Conservation (phyloP, 2,329 filamentous ascomycete species). For the Diatrype stigma region DNA sequence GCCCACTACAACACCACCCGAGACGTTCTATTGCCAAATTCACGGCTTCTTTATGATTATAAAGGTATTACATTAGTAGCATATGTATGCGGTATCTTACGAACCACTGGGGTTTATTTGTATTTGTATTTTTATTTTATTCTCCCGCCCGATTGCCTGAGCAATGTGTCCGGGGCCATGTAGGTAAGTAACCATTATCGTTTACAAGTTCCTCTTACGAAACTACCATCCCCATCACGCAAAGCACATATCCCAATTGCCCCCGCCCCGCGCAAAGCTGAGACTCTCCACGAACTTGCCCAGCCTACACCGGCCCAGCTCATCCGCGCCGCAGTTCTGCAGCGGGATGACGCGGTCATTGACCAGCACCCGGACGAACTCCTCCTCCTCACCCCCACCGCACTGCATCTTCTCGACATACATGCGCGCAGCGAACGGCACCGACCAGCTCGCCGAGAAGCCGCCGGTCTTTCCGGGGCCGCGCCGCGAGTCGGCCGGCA, state of each 20-base stretch:
- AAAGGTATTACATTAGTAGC: too few relatives aligned
- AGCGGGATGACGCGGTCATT: slow-evolving; percentile 80
- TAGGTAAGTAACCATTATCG: too few relatives aligned
- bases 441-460: slow-evolving; percentile 72
- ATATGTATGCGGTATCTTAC: too few relatives aligned
- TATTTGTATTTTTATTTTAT: too few relatives aligned
- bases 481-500: slow-evolving; percentile 47
- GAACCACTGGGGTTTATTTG: too few relatives aligned
- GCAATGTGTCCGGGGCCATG: too few relatives aligned
- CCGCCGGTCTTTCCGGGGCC: slow-evolving; percentile 54
- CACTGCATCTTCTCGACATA: slow-evolving; percentile 89
- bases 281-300: slow-evolving; percentile 69
- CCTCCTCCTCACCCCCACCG: slow-evolving; percentile 55
- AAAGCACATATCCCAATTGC: slow-evolving; percentile 68
- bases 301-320: slow-evolving; percentile 65
- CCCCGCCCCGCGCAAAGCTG: slow-evolving; percentile 67
- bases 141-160: too few relatives aligned
- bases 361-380: slow-evolving; percentile 73
- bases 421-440: slow-evolving; percentile 75
- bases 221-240: too few relatives aligned
- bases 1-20: too few relatives aligned
- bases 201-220: too few relatives aligned
- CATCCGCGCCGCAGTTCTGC: slow-evolving; percentile 65
- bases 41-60: too few relatives aligned
- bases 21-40: too few relatives aligned